Conservation (phyloP, 495 filamentous ascomycete species). For the Penicillium coffeae region DNA sequence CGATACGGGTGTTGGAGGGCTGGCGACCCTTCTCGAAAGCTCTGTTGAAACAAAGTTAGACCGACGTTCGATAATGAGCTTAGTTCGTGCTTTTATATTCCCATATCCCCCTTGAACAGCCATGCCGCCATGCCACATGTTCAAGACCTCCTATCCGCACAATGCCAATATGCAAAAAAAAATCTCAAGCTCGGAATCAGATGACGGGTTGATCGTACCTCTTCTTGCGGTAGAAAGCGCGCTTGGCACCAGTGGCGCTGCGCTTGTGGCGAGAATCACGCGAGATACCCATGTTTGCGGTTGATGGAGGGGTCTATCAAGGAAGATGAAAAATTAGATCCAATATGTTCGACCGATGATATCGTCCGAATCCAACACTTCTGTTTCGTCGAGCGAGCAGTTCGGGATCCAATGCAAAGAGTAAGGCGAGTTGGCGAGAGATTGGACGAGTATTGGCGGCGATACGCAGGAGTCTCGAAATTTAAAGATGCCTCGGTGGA, state of each 20-base stretch:
- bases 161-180: neutral
- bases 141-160: constrained; percentile 2
- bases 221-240: constrained; percentile 87
- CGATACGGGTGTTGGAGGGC: constrained; percentile 98
- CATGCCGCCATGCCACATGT: neutral
- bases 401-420: constrained; percentile 6
- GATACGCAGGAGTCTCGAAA: constrained; percentile 15
- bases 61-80: constrained; percentile 13
- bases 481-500: constrained; percentile 11
- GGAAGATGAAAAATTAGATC: constrained; percentile 26
- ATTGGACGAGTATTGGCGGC: constrained; percentile 5
- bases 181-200: constrained; percentile 9
- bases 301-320: constrained; percentile 51
- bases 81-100: neutral
- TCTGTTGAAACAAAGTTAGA: constrained; percentile 46
- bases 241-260: constrained; percentile 94
- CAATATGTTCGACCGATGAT: constrained; percentile 11
- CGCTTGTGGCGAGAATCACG: constrained; percentile 99
- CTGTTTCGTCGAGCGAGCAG: constrained; percentile 21
- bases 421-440: constrained; percentile 2
- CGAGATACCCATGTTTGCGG: constrained; percentile 97
- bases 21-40: constrained; percentile 99
- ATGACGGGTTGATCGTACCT: constrained; percentile 51
- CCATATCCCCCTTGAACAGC: neutral
- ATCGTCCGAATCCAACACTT: constrained; percentile 15